Evolutionary conservation across 371 early-diverging fungal genomes (phyloP).

Genomic region (Mortierella sp.): DNA sequence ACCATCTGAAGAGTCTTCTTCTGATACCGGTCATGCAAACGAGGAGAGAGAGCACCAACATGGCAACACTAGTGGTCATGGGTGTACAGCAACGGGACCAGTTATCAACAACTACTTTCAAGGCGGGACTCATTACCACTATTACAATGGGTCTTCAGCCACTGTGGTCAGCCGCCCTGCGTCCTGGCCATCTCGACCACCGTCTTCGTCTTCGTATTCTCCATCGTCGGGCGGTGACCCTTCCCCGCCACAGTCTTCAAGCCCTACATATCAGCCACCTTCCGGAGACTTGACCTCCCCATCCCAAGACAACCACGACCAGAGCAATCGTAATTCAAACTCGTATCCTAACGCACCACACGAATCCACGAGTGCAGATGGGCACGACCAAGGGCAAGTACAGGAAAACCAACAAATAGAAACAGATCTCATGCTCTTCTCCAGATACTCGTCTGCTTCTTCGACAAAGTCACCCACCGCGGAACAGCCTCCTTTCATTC

Average conservation of each 20-base stretch:
- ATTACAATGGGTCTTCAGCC: slow-evolving; percentile 6
- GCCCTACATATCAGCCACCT: background rate
- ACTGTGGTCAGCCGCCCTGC: background rate
- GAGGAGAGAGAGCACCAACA: background rate
- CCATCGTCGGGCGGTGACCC: background rate
- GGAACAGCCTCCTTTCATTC: no score
- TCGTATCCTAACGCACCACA: background rate
- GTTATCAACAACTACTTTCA: slow-evolving; percentile 18
- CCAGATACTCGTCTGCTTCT: no score
- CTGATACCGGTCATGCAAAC: no score
- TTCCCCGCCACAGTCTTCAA: background rate
- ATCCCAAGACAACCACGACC: background rate
- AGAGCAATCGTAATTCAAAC: background rate
- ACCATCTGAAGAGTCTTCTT: no score
- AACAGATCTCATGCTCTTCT: no score
- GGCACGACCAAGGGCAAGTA: background rate
- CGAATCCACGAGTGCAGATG: no score
- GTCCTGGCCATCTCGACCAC: no score
- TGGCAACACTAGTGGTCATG: background rate
- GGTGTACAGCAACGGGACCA: background rate
- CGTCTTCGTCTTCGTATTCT: background rate
- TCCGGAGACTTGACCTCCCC: background rate
- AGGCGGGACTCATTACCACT: slow-evolving; percentile 28
- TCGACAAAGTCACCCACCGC: no score
- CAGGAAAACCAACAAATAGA: background rate